Percentiles rank a stretch among this genome's conserved stretches.
Evolutionary conservation across 345 rosid genomes (phyloP).

Genomic region (Linum lewisii): DNA sequence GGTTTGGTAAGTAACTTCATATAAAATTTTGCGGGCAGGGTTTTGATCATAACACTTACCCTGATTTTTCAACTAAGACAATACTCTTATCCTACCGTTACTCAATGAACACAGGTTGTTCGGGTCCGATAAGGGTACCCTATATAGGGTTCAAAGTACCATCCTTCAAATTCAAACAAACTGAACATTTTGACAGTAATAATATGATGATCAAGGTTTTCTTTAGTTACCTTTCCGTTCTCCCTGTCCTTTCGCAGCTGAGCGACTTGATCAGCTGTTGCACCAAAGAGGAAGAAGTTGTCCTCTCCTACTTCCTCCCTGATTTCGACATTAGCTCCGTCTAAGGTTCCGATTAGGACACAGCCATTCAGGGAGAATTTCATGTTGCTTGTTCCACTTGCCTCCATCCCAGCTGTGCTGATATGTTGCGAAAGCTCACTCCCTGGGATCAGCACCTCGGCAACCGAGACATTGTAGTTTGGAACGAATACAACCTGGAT

Average conservation of each 20-base stretch:
- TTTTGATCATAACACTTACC: too few species aligned
- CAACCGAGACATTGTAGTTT: slow-evolving; percentile 92
- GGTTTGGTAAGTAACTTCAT: too few species aligned
- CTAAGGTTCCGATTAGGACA: slow-evolving; percentile 90
- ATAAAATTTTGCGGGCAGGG: too few species aligned
- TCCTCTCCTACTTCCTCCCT: slow-evolving; percentile 82
- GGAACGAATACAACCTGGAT: slow-evolving; percentile 91
- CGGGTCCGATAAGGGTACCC: too few species aligned
- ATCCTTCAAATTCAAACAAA: too few species aligned
- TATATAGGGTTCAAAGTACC: too few species aligned
- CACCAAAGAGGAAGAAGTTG: slow-evolving; percentile 93
- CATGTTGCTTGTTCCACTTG: slow-evolving; percentile 99
- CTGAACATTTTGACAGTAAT: not conserved
- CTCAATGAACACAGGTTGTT: too few species aligned
- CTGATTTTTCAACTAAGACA: too few species aligned
- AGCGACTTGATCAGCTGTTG: slow-evolving; percentile 84
- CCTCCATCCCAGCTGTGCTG: slow-evolving; percentile 99
- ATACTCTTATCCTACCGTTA: too few species aligned
- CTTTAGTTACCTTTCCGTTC: slow-evolving; percentile 55
- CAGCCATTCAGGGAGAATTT: slow-evolving; percentile 92
- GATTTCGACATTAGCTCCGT: slow-evolving; percentile 98
- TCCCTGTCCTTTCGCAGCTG: slow-evolving; percentile 77
- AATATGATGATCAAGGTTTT: not conserved
- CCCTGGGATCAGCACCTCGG: slow-evolving; percentile 94
- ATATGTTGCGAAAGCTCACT: slow-evolving; percentile 96